These are phyloP conservation scores for Taphrina betulina DNA, from an alignment of 1,139 yeast genomes.

Conservation along the genomic window DNA sequence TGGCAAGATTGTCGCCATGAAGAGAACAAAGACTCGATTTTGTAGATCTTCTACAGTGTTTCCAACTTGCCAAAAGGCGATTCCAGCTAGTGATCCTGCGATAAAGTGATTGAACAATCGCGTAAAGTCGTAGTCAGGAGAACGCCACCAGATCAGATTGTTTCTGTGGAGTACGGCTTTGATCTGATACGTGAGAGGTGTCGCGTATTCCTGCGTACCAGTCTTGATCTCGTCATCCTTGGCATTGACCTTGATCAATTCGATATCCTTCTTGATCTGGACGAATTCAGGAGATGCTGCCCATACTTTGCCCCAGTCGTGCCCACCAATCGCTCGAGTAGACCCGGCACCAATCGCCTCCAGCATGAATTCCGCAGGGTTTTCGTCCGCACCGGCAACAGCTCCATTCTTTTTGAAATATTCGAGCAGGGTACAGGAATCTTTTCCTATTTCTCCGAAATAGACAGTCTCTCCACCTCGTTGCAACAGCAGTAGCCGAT, in stretches of 20 bases:
- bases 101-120: too few relatives aligned
- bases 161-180: neutral
- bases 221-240: neutral
- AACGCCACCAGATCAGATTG: neutral
- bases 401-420: constrained; percentile 74
- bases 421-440: constrained; percentile 58
- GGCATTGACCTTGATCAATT: too few relatives aligned
- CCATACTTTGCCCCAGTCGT: too few relatives aligned
- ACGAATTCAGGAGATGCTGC: too few relatives aligned
- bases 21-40: constrained; percentile 54
- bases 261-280: neutral
- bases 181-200: constrained; percentile 4
- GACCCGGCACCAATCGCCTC: constrained; percentile 65
- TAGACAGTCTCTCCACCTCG: constrained; percentile 77
- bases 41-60: constrained; percentile 54
- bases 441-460: constrained; percentile 73
- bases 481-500: constrained; percentile 67
- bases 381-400: constrained; percentile 62
- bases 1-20: constrained; percentile 56
- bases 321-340: constrained; percentile 75
- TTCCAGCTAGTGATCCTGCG: constrained; percentile 57
- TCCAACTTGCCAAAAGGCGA: constrained; percentile 54
- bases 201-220: neutral
- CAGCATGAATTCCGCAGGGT: constrained; percentile 83
- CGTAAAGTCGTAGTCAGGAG: constrained; percentile 1